Base-by-base conservation (phyloP, 2,329 filamentous ascomycete genomes). In the Pseudogymnoascus sp. region DNA sequence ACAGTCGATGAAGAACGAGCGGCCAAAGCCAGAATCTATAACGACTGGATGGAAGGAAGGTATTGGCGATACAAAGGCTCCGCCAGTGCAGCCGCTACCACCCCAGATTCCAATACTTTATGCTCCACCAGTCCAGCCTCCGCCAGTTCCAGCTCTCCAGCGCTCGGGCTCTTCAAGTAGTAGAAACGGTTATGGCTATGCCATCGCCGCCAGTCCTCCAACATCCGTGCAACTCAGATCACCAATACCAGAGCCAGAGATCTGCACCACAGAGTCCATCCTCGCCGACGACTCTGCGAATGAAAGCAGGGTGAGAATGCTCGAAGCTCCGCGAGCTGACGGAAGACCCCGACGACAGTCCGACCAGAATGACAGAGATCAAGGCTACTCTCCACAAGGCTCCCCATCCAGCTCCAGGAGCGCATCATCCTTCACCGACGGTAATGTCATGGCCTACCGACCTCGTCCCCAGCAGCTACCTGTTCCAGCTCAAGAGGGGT, bases 1-100 rank as follows among this genome's bases (percentile, higher is more conserved):
- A 21, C 66, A 64, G 21, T 69, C 68, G 6, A 70, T 73, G 63
- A 73, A 73, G 61, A 19, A 63, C 2, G 65, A 70, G 60, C 65
- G 67, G 43, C 63, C 62, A 39, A 68, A 64, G 37, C 69, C 70
- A 4, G 69, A 69, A 60, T 35, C 60, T 41, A 33, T 49, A 61
- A 29, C 60, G 2, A 52, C 39, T 2, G 49, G 29, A 14, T 55
- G 49, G 49, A 55, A 55, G 49, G 49, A 55, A 33, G 49, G 49
- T 33, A 55, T 55, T 8, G 49, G 49, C 1, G 49, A 55, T 19
- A 33, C 26, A 7, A 33, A 33, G 49, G 49, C 49, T 19, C 49
- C 49, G 2, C 26, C 49, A 33, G 49, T 55, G 6, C 49, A 55
- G 12, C 49, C 49, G 1, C 16, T 55, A 7, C 26, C 49, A 55